phyloP scores from a whole-genome alignment of 176 grass and related monocot species.

The Carex scoparia region DNA sequence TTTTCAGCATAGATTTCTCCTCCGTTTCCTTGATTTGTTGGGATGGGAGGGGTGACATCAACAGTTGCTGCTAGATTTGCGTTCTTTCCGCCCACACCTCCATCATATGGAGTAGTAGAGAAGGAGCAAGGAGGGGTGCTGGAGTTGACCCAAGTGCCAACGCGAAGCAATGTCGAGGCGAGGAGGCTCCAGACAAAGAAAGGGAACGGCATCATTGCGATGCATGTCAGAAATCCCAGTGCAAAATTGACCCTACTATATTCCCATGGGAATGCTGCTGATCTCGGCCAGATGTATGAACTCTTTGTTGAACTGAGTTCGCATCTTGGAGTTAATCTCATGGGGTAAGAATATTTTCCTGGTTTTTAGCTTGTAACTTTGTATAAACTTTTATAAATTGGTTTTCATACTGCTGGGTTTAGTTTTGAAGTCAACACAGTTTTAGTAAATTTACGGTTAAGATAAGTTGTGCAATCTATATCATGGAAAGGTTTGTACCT shows the following conservation, averaged over 20 bases:
- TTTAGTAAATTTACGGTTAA: neutral
- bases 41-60: constrained; percentile 75
- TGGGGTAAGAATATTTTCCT: constrained; percentile 45
- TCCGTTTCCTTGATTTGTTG: constrained; percentile 2
- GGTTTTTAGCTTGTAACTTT: neutral
- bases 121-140: constrained; percentile 36
- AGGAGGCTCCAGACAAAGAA: constrained; percentile 62
- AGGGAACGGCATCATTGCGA: constrained; percentile 62
- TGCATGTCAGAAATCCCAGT: constrained; percentile 72
- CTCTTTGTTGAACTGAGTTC: constrained; percentile 87
- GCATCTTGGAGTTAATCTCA: constrained; percentile 87
- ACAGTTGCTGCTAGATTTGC: constrained; percentile 78
- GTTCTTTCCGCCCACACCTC: constrained; percentile 78
- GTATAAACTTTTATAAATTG: neutral
- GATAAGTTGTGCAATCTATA: neutral
- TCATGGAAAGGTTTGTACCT: neutral
- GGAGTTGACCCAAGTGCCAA: constrained; percentile 56
- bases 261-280: constrained; percentile 93
- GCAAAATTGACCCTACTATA: constrained; percentile 86
- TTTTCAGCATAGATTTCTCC: neutral
- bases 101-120: constrained; percentile 54
- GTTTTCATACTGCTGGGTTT: neutral
- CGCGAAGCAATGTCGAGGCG: constrained; percentile 55
- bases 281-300: constrained; percentile 95
- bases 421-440: neutral